Evolutionary conservation across 176 grass and related monocot species (phyloP).

Genomic region (Elaeis guineensis): DNA sequence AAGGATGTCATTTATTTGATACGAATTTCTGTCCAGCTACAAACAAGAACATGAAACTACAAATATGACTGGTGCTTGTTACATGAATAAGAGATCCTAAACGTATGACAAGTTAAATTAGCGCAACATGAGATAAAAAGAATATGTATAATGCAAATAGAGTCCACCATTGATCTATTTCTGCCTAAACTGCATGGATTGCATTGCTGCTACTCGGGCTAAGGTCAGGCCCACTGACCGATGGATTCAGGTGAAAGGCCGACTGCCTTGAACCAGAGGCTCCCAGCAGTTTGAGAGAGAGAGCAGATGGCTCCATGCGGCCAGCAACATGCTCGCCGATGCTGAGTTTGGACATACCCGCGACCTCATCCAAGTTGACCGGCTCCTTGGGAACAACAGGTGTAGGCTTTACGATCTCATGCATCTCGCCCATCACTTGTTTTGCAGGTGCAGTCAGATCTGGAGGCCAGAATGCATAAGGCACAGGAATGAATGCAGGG

Average conservation of each 20-base stretch:
- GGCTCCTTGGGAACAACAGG: constrained; percentile 44
- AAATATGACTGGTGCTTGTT: too few species aligned
- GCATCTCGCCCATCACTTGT: constrained; percentile 19
- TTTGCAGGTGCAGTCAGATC: constrained; percentile 17
- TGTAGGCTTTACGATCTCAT: constrained; percentile 62
- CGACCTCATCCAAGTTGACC: constrained; percentile 56
- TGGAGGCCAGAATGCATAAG: constrained; percentile 38
- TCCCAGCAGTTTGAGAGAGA: constrained; percentile 62
- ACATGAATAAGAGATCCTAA: too few species aligned
- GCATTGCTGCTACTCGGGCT: constrained; percentile 56
- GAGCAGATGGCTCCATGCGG: constrained; percentile 41
- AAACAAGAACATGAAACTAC: too few species aligned
- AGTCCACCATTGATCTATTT: background rate
- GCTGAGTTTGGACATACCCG: constrained; percentile 70
- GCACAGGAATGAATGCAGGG: constrained; percentile 33
- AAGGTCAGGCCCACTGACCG: constrained; percentile 43
- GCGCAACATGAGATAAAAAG: background rate
- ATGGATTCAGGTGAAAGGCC: constrained; percentile 56
- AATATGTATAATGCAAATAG: background rate
- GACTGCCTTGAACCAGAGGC: constrained; percentile 43
- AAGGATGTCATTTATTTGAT: too few species aligned
- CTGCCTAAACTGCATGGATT: constrained; percentile 67
- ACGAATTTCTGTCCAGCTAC: too few species aligned
- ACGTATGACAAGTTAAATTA: too few species aligned
- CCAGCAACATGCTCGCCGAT: constrained; percentile 39